These are phyloP conservation scores for Starmerella floricola DNA, from an alignment of 805 yeast genomes.

Conservation along the genomic window DNA sequence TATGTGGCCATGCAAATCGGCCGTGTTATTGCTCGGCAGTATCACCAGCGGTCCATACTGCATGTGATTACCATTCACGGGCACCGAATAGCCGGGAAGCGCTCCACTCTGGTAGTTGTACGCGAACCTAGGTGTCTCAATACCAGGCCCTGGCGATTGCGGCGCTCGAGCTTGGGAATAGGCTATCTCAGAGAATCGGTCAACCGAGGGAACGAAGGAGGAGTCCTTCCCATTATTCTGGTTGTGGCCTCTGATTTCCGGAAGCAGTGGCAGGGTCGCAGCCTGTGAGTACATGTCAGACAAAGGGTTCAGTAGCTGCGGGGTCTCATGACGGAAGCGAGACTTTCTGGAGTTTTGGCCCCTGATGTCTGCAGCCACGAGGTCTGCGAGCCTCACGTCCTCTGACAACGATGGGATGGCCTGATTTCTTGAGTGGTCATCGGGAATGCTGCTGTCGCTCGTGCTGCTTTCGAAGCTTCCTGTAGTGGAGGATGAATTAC, in stretches of 20 bases:
- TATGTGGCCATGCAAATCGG: too few species aligned
- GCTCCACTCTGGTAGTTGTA: conserved; percentile 3
- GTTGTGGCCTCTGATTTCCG: neutral
- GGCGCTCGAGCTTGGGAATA: conserved; percentile 1
- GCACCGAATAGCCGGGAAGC: conserved; percentile 1
- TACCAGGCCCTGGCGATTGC: neutral
- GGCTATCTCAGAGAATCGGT: neutral
- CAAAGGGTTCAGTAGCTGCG: conserved; percentile 1
- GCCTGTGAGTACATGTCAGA: conserved; percentile 7
- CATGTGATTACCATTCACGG: neutral
- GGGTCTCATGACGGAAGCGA: neutral
- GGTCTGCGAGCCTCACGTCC: too few species aligned
- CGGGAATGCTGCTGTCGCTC: too few species aligned
- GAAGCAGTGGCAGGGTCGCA: neutral
- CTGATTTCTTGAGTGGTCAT: too few species aligned
- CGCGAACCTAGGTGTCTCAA: conserved; percentile 4
- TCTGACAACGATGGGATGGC: neutral
- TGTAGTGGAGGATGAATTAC: neutral
- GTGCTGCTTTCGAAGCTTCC: too few species aligned
- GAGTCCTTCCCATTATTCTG: neutral
- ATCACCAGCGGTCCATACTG: neutral
- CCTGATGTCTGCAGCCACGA: too few species aligned
- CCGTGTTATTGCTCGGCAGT: too few species aligned
- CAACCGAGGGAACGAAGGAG: neutral
- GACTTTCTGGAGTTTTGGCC: too few species aligned